Base-by-base conservation (phyloP, 2,329 filamentous ascomycete genomes). In the Emmonsiellopsis sp. region DNA sequence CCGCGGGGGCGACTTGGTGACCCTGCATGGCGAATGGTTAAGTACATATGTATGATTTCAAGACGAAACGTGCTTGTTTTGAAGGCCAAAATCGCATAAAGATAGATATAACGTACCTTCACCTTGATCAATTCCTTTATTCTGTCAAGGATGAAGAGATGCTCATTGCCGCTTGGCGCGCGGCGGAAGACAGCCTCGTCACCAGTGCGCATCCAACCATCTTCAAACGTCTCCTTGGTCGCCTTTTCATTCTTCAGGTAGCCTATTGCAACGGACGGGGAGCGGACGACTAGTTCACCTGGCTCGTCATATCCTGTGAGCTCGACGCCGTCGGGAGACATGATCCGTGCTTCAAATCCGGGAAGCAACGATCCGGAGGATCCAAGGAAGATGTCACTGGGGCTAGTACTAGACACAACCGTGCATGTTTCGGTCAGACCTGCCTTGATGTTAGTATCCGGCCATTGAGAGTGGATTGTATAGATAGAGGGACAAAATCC, bases 241-340 rank as follows among this genome's bases (percentile, higher is more conserved):
- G 91, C 89, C 63, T 87, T 85, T 44, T 87, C 83, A 63, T 95
- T 95, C 71, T 94, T 86, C 51, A 95, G 73, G 61, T 96, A 96
- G 1, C 91, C 91, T 0, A 95, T 70, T 0, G 87, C 83, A 1
- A 94, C 81, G 1, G 84, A 84, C 0, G 89, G 90, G 0, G 82
- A 82, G 65, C 88, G 87, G 21, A 95, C 80, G 14, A 88, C 77
- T 11, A 96, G 78, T 68, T 96, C 91, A 37, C 91, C 91, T 0
- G 85, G 87, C 45, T 83, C 81, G 56, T 92, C 82, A 60, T 87
- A 83, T 6, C 74, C 78, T 0, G 79, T 85, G 53, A 93, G 77
- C 63, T 93, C 87, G 5, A 75, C 73, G 1, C 86, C 87, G 55
- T 91, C 85, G 1, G 75, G 67, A 4, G 80, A 81, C 14, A 94